Evolutionary conservation across 306 rosid species (phyloP), one percentile per base, ranked within the genome.

Genomic region (Oemleria cerasiformis): DNA sequence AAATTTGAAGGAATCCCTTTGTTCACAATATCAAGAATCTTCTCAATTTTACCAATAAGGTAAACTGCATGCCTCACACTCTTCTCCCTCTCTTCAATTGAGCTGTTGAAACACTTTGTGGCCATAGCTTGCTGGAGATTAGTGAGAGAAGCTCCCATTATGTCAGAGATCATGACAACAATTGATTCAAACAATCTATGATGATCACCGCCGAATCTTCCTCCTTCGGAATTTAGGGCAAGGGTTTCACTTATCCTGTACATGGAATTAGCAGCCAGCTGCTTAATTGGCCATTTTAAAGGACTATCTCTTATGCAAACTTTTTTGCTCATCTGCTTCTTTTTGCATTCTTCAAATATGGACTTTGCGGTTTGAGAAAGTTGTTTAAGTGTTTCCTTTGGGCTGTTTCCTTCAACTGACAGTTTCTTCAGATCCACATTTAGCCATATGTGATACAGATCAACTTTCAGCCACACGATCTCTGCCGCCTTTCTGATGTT

Each of bases 381-480:
- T 59, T 51, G 68, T 78, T 84, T 68, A 30, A 90, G 84, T 68
- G 86, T 69, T 73, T 84, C 90, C 38, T 63, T 84, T 19, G 85
- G 80, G 56, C 45, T 56, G 60, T 80, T 78, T 50, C 65, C 74
- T 51, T 77, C 77, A 71, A 73, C 75, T 48, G 96, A 88, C 38
- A 88, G 78, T 70, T 84, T 78, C 40, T 6, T 39, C 72, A 93
- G 92, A 73, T 90, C 92, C 63, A 87, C 72, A 65, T 79, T 89
- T 14, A 83, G 73, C 98, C 98, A 93, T 77, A 78, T 86, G 64
- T 74, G 75, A 69, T 90, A 89, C 21, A 93, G 86, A 75, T 93
- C 98, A 61, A 87, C 82, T 67, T 81, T 85, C 34, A 84, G 84
- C 98, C 97, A 90, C 14, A 83, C 88, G 14, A 77, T 73, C 49